Evolutionary conservation across 345 rosid species (phyloP), one percentile per base, ranked within the genome.

Genomic region (Gossypium stocksii): DNA sequence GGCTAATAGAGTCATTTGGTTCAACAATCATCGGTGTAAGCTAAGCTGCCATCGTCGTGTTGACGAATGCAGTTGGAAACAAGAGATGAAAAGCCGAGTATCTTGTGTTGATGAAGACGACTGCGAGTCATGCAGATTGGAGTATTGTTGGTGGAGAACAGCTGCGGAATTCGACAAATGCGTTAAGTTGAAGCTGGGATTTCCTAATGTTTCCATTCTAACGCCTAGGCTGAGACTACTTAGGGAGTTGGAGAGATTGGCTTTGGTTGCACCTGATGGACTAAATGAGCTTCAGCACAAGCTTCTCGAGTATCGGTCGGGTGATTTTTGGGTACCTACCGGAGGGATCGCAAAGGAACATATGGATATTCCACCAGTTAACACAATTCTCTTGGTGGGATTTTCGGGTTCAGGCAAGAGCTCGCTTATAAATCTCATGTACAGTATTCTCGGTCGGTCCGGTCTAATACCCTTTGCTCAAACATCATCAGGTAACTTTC

Each of bases 351-450:
- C 56, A 10, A 86, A 80, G 77, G 89, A 83, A 78, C 82, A 77
- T 14, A 80, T 85, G 86, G 86, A 87, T 48, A 87, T 87, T 71
- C 91, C 93, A 0, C 80, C 83, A 1, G 77, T 71, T 20, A 80
- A 72, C 82, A 85, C 93, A 1, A 78, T 89, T 70, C 91, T 89
- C 51, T 71, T 89, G 76, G 82, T 80, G 67, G 93, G 90, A 15
- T 86, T 87, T 80, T 70, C 83, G 45, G 87, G 88, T 38, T 84
- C 91, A 5, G 91, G 91, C 62, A 89, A 89, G 79, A 86, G 89
- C 84, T 86, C 93, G 25, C 85, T 89, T 34, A 60, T 87, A 12
- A 89, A 87, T 71, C 86, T 89, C 17, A 86, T 89, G 91, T 89
- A 87, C 78, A 87, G 93, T 41, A 84, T 87, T 76, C 85, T 87